Evolutionary conservation across 345 rosid species (phyloP).

Genomic region (Laguncularia racemosa): DNA sequence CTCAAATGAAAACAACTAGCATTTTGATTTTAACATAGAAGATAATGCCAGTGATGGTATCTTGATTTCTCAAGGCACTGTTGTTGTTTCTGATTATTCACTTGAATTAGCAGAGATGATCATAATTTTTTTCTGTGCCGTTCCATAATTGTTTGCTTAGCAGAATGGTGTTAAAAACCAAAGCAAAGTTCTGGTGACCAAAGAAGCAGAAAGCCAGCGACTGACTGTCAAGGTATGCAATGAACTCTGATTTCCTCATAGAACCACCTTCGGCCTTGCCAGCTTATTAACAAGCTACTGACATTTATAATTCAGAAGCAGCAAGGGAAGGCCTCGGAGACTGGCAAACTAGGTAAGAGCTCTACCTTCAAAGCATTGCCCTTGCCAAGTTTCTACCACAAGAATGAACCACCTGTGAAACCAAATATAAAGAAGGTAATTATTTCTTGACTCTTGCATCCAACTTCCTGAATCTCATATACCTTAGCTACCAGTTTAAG

Average conservation of each 20-base stretch:
- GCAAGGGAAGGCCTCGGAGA: slow-evolving; percentile 6
- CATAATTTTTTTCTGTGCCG: no score
- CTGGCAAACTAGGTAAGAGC: slow-evolving; percentile 10
- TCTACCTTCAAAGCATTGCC: slow-evolving; percentile 26
- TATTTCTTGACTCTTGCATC: background rate
- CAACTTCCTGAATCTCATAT: no score
- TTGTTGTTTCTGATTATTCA: no score
- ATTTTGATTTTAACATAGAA: no score
- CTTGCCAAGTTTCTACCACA: slow-evolving; percentile 24
- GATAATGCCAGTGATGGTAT: no score
- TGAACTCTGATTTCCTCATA: background rate
- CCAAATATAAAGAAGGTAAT: slow-evolving; percentile 8
- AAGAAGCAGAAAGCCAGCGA: slow-evolving; percentile 12
- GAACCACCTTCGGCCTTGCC: background rate
- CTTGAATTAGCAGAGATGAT: no score
- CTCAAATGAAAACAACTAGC: no score
- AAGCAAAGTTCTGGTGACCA: background rate
- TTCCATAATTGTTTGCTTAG: no score
- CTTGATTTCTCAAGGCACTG: no score
- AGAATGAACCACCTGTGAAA: slow-evolving; percentile 9
- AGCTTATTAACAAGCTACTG: background rate
- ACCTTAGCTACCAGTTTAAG: no score
- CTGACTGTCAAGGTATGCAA: slow-evolving; percentile 7
- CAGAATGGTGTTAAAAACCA: slow-evolving; percentile 9
- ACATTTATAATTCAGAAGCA: slow-evolving; percentile 2